Conservation (phyloP, 768 basidiomycete species). For the Psilocybe subaeruginosa region DNA sequence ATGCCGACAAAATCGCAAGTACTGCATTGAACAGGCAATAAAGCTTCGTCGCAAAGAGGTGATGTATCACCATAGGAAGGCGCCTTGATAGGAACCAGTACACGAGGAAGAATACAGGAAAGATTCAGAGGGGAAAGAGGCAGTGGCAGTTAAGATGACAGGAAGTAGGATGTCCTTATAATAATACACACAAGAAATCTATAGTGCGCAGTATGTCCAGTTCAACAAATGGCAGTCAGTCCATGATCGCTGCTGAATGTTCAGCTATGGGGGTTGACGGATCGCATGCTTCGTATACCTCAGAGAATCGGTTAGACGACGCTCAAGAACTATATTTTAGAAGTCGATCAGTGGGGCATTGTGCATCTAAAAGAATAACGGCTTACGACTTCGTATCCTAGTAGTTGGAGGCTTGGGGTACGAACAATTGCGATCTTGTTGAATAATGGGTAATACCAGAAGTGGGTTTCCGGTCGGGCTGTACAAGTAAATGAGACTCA, state of each 20-base stretch:
- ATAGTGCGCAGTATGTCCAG: no score
- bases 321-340: not conserved
- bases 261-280: no score
- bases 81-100: not conserved
- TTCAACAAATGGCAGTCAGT: no score
- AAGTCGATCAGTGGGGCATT: not conserved
- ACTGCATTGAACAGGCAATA: no score
- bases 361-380: not conserved
- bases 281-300: no score
- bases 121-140: not conserved
- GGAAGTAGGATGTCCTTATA: no score
- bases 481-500: not conserved
- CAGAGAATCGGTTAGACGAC: not conserved
- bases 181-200: no score
- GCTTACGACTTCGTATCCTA: constrained; percentile 6
- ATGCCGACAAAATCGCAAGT: no score
- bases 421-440: constrained; percentile 4
- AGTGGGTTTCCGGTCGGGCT: not conserved
- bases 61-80: constrained; percentile 1
- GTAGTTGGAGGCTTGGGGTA: not conserved
- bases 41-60: not conserved
- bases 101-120: not conserved
- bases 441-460: constrained; percentile 3
- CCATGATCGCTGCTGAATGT: no score
- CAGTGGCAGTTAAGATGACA: no score